Conservation (phyloP, 805 yeast genomes). For the Candida koratica region DNA sequence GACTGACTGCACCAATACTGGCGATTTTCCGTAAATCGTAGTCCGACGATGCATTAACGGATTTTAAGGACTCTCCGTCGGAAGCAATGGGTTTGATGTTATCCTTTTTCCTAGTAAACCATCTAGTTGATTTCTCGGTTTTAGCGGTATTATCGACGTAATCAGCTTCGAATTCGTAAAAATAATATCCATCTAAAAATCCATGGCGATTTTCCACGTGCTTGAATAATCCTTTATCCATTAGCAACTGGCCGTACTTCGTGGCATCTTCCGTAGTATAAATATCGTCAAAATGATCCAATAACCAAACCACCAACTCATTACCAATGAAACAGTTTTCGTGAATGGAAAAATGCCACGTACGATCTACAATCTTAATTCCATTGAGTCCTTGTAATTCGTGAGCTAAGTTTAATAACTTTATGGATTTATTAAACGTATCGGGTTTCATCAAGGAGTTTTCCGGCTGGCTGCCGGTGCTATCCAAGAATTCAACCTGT, state of each 20-base stretch:
- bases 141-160: conserved; percentile 36
- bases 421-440: conserved; percentile 47
- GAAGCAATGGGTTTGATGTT: conserved; percentile 17
- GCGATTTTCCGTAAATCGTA: conserved; percentile 21
- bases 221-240: conserved; percentile 66
- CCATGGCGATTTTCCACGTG: conserved; percentile 84
- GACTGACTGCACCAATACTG: conserved; percentile 7
- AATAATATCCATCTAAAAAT: conserved; percentile 89
- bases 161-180: conserved; percentile 64
- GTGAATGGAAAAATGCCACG: conserved; percentile 87
- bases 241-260: conserved; percentile 69
- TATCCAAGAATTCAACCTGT: conserved; percentile 41
- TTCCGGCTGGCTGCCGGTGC: conserved; percentile 31
- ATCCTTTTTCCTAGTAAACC: conserved; percentile 32
- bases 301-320: conserved; percentile 82
- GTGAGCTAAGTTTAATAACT: conserved; percentile 50
- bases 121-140: conserved; percentile 19
- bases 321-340: conserved; percentile 77
- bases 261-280: conserved; percentile 81
- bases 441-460: conserved; percentile 27
- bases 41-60: conserved; percentile 20
- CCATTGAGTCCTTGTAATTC: conserved; percentile 68
- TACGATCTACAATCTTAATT: conserved; percentile 66
- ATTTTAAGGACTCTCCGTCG: conserved; percentile 25
- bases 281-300: conserved; percentile 74